Evolutionary conservation across 2,329 filamentous ascomycete genomes (phyloP).

Genomic region (Penicillium sp.): DNA sequence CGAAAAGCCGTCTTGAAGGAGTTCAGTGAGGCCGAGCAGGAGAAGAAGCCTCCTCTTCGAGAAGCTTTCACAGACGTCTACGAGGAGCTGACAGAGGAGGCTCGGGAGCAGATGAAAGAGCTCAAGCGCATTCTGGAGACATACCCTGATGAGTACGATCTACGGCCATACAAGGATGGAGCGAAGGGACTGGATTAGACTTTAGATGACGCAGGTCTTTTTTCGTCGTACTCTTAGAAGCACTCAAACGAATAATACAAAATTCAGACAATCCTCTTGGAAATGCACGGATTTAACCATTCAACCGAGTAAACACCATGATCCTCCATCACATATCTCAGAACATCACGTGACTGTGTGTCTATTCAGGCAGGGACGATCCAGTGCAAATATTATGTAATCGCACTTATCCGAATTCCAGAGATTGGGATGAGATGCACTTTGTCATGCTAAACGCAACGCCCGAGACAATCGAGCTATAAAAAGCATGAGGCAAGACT

Average conservation of each 20-base stretch:
- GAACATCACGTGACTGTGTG: not conserved
- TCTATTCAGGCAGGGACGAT: no score
- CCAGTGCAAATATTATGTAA: not conserved
- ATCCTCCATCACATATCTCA: not conserved
- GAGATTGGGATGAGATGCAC: not conserved
- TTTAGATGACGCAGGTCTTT: not conserved
- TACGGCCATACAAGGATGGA: slow-evolving; percentile 74
- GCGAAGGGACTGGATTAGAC: slow-evolving; percentile 59
- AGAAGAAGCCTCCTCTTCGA: slow-evolving; percentile 57
- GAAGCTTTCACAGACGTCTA: slow-evolving; percentile 83
- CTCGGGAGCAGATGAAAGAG: slow-evolving; percentile 72
- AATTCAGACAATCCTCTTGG: not conserved
- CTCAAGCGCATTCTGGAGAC: slow-evolving; percentile 75
- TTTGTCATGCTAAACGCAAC: not conserved
- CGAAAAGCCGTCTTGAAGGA: slow-evolving; percentile 78
- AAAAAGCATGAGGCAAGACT: not conserved
- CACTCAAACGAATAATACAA: not conserved
- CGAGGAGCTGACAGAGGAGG: slow-evolving; percentile 79
- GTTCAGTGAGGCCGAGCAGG: slow-evolving; percentile 70
- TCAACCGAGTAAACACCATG: not conserved
- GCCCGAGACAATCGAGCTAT: not conserved
- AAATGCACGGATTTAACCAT: not conserved
- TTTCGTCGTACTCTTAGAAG: not conserved
- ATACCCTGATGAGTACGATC: slow-evolving; percentile 92
- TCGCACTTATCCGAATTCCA: not conserved